phyloP scores from a whole-genome alignment of 2,329 filamentous ascomycete species.

The Epichloe uncinata region DNA sequence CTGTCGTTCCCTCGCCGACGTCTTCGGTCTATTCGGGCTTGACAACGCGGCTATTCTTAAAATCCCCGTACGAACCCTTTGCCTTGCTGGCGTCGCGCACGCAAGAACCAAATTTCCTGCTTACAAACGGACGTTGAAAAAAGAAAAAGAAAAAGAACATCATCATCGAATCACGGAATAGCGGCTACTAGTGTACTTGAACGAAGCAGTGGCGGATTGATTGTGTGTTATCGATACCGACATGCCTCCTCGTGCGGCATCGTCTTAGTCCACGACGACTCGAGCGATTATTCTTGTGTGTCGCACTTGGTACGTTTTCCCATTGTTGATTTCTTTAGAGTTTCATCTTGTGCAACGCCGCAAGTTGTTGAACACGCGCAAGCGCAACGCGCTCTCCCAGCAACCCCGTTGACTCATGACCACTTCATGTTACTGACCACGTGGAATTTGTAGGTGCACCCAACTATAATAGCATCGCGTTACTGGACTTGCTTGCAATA shows the following conservation, averaged over 20 bases:
- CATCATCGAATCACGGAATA: too few species aligned
- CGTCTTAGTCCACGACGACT: not conserved
- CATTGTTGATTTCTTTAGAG: not conserved
- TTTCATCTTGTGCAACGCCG: not conserved
- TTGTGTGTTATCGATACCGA: conserved; percentile 2
- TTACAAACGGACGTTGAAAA: too few species aligned
- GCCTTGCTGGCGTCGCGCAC: not conserved
- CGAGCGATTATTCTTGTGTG: not conserved
- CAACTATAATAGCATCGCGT: not conserved
- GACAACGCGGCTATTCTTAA: not conserved
- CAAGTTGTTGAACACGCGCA: not conserved
- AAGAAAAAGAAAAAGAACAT: not conserved
- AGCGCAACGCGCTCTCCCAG: not conserved
- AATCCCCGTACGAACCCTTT: not conserved
- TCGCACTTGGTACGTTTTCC: not conserved
- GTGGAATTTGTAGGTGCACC: not conserved
- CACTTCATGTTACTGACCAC: not conserved
- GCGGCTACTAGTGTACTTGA: not conserved
- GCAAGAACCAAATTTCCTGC: not conserved
- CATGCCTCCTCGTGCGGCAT: conserved; percentile 4
- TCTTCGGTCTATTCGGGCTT: not conserved
- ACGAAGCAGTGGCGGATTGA: not conserved
- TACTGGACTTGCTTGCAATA: not conserved
- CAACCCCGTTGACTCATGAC: not conserved
- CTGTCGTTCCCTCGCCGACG: not conserved